Base-by-base conservation (phyloP, 1,284 basidiomycete species). In the Ganoderma sinense region DNA sequence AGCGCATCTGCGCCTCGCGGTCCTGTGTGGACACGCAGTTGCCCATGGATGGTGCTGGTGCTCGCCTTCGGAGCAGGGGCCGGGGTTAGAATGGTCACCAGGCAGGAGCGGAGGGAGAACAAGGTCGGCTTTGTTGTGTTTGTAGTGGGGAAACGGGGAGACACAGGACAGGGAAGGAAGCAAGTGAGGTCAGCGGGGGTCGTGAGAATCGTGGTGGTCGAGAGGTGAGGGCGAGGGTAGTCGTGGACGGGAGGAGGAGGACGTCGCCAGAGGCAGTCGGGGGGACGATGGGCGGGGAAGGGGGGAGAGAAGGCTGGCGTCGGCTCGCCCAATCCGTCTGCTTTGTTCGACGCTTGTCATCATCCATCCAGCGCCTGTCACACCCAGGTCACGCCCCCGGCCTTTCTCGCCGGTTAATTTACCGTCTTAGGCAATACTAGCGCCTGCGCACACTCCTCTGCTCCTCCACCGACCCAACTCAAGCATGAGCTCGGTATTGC, bases 11-110 rank as follows among this genome's bases (percentile, higher is more conserved):
- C 73, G 87, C 90, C 39, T 84, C 86, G 69, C 85, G 85, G 81
- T 90, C 90, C 72, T 84, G 83, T 51, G 83, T 81, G 66, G 90
- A 91, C 56, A 88, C 82, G 76, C 91, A 92, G 77, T 87, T 89
- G 71, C 91, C 91, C 91, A 93, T 93, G 26, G 69, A 62, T 70
- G 48, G 55, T 41, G 65, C 41, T 39, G 36, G 39, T 68, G 59
- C 41, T 64, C 33, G 64, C 43, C 60, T 64, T 41, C 70, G 53
- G 67, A 65, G 70, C 72, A 39, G 43, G 60, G 18, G 64, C 33
- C 26, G 58, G 51, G 14, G 59, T 29, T 59, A 55, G 61, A 58
- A 59, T 56, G 62, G 56, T 60, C 18, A 18, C 56, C 33, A 60
- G 33, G 60, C 26, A 60, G 29, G 61, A 48, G 29, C 29, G 23